Conservation (phyloP, 2,329 filamentous ascomycete genomes). For the Arthrobotrys conoides region DNA sequence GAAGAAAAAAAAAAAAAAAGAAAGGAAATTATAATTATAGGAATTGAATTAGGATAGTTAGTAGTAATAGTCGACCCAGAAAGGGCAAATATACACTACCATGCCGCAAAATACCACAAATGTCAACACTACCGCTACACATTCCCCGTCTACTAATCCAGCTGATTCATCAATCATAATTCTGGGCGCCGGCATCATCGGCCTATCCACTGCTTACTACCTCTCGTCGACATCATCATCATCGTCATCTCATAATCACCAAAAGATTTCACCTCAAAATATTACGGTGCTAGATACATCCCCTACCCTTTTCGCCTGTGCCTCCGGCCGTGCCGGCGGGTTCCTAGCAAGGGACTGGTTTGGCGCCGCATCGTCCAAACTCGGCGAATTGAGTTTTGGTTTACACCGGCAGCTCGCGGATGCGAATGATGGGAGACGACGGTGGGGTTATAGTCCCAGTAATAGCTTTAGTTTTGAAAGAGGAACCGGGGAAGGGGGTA, state of each 20-base stretch:
- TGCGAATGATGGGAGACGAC: conserved; percentile 72
- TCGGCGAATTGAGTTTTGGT: conserved; percentile 78
- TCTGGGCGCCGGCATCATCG: conserved; percentile 79
- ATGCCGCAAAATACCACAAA: conserved; percentile 44
- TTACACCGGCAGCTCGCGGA: conserved; percentile 77
- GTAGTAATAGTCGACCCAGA: conserved; percentile 13
- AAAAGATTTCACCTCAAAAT: conserved; percentile 65
- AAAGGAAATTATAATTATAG: neutral
- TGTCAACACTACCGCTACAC: conserved; percentile 23
- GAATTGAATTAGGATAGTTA: neutral
- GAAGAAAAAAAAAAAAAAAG: neutral
- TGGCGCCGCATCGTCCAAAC: conserved; percentile 71
- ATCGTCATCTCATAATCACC: conserved; percentile 62
- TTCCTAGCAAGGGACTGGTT: conserved; percentile 84
- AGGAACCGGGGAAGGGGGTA: conserved; percentile 66
- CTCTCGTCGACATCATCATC: conserved; percentile 69
- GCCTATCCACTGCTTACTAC: conserved; percentile 80
- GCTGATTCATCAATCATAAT: conserved; percentile 71
- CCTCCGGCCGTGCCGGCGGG: conserved; percentile 80
- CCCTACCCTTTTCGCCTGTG: conserved; percentile 77
- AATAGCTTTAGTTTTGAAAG: conserved; percentile 73
- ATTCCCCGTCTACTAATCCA: neutral
- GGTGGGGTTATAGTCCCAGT: conserved; percentile 72
- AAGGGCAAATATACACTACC: conserved; percentile 29
- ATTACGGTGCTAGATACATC: conserved; percentile 75